Base-by-base conservation (phyloP, 179 eudicot genomes). In the Pouteria campechiana region DNA sequence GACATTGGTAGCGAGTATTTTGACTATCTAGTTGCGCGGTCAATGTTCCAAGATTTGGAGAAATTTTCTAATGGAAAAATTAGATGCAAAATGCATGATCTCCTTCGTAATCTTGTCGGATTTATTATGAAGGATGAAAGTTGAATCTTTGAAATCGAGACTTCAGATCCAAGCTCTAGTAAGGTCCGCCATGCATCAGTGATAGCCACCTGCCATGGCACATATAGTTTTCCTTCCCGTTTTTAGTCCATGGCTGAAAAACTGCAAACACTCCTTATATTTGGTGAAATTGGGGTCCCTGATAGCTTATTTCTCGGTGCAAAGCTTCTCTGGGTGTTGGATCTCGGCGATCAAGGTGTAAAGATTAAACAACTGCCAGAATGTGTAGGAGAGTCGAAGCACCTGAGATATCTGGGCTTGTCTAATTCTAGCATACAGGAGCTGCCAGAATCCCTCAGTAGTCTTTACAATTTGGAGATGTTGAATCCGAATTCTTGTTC, bases 61-160 rank as follows among this genome's bases (percentile, higher is more conserved):
- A 44, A 25, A 16, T 50, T 32, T 15, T 51, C 41, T 27, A 40
- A 52, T 23, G 6, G 46, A 3, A 36, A 25, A 3, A 0, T 35
- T 14, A 32, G 58, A n/a, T 17, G 55, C 11, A 55, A 60, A 28
- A 60, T 67, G 63, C 72, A 67, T 52, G 72, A 67, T 33, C 55
- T 67, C 43, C 52, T 67, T 37, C 72, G 55, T 41, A 63, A 67
- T 44, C 46, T 60, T 11, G 72, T 63, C 2, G 38, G 25, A 8
- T 67, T 25, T 37, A 33, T 67, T 5, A 31, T 50, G 6, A 61
- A 55, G 18, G 44, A 45, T 11, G 72, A 67, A 21, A 51, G 50
- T 19, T 25, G 9, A 11, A 22, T 55, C 9, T 4, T 55, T 28
- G 41, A 48, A 27, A 46, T 21, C 0, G 37, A 55, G 7, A 17